Conservation (phyloP, 179 eudicot species). For the Beta lomatogona region DNA sequence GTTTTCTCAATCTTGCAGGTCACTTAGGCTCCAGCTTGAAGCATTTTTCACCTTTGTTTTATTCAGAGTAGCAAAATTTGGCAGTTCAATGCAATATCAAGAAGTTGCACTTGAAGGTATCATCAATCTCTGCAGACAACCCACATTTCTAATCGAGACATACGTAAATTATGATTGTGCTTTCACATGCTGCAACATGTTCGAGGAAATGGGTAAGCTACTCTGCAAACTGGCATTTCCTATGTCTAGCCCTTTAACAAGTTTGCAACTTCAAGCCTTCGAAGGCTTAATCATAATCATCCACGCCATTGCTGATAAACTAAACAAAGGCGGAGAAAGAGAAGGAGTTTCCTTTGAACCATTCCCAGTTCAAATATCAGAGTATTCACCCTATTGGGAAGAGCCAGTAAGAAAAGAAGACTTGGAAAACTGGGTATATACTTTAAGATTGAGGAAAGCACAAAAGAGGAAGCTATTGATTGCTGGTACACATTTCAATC, state of each 20-base stretch:
- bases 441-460: slow-evolving; percentile 58
- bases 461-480: slow-evolving; percentile 74
- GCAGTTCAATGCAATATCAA: slow-evolving; percentile 53
- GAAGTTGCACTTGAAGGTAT: slow-evolving; percentile 90
- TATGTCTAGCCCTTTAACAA: slow-evolving; percentile 50
- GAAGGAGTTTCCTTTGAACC: slow-evolving; percentile 51
- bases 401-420: slow-evolving; percentile 51
- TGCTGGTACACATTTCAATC: slow-evolving; percentile 79
- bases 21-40: slow-evolving; percentile 83
- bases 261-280: slow-evolving; percentile 84
- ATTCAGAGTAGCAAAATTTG: slow-evolving; percentile 49
- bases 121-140: slow-evolving; percentile 81
- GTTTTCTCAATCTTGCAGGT: slow-evolving; percentile 41
- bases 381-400: slow-evolving; percentile 79
- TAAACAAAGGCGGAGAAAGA: slow-evolving; percentile 49
- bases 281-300: slow-evolving; percentile 78
- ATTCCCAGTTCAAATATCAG: slow-evolving; percentile 60
- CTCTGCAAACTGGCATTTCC: slow-evolving; percentile 88
- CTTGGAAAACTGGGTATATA: slow-evolving; percentile 58
- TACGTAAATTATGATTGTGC: slow-evolving; percentile 83
- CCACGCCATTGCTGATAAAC: slow-evolving; percentile 76
- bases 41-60: slow-evolving; percentile 80
- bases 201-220: slow-evolving; percentile 74
- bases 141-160: slow-evolving; percentile 66
- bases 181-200: slow-evolving; percentile 58